These are phyloP conservation scores for Diphasiastrum complanatum DNA, from an alignment of 83 land plant genomes.

Conservation along the genomic window DNA sequence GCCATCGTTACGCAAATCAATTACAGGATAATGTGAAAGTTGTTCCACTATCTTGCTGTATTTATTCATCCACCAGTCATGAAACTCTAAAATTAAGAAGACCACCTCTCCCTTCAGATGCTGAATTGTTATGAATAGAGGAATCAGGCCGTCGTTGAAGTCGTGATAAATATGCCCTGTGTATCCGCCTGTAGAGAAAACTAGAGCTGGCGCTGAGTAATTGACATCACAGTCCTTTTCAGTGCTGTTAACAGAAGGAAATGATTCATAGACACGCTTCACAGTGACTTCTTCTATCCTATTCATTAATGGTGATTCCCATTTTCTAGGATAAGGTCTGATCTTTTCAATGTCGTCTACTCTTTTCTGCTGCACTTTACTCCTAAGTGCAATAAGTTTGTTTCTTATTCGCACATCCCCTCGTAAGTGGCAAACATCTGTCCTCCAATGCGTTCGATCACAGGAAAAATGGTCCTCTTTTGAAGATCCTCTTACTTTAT, in stretches of 20 bases:
- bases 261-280: conserved; percentile 2
- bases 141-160: conserved; percentile 79
- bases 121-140: conserved; percentile 62
- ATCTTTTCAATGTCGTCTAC: conserved; percentile 6
- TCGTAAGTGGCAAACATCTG: conserved; percentile 61
- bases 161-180: conserved; percentile 85
- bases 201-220: conserved; percentile 61
- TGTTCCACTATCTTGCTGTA: conserved; percentile 49
- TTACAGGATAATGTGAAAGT: conserved; percentile 47
- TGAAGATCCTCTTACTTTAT: too few species aligned
- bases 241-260: not conserved
- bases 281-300: conserved; percentile 41
- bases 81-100: conserved; percentile 65
- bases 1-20: conserved; percentile 43
- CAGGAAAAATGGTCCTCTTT: conserved; percentile 47
- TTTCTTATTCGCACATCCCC: conserved; percentile 50
- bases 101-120: conserved; percentile 62
- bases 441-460: conserved; percentile 46
- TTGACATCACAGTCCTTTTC: conserved; percentile 42
- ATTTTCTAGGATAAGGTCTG: conserved; percentile 30
- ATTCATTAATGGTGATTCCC: conserved; percentile 27
- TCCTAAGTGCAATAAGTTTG: not conserved
- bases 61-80: conserved; percentile 74
- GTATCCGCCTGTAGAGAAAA: conserved; percentile 85
- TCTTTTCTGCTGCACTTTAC: not conserved